Percentiles rank a stretch among this genome's conserved stretches.
Evolutionary conservation across 768 basidiomycete species (phyloP).

Genomic region (Atractiella rhizophila): DNA sequence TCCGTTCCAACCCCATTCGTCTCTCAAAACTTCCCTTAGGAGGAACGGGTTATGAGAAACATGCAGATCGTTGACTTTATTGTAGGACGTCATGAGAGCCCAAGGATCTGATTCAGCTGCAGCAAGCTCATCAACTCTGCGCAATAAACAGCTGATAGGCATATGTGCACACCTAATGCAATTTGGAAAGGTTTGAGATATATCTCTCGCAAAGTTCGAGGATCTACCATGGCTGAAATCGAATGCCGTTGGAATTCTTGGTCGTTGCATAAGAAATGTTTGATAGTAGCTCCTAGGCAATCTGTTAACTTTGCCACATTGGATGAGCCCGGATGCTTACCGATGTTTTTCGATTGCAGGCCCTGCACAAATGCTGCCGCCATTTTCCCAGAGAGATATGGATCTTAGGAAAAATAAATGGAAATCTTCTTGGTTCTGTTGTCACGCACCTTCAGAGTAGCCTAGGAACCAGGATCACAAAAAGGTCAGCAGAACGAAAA

Average conservation of each 20-base stretch:
- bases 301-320: neutral
- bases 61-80: slow-evolving; percentile 21
- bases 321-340: neutral
- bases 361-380: slow-evolving; percentile 5
- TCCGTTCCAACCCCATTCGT: slow-evolving; percentile 21
- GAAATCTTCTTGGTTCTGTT: slow-evolving; percentile 20
- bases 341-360: slow-evolving; percentile 1
- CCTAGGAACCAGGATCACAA: no score
- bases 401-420: neutral
- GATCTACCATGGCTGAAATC: no score
- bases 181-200: slow-evolving; percentile 23
- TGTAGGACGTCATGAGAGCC: slow-evolving; percentile 15
- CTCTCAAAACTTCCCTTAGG: slow-evolving; percentile 17
- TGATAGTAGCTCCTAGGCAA: slow-evolving; percentile 27
- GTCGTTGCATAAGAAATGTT: slow-evolving; percentile 20
- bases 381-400: neutral
- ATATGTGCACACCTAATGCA: no score
- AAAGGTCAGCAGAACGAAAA: no score
- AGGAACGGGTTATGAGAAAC: slow-evolving; percentile 18
- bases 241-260: no score
- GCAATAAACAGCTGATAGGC: no score
- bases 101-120: slow-evolving; percentile 10
- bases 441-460: slow-evolving; percentile 11
- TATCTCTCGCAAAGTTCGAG: slow-evolving; percentile 21
- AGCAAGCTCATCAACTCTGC: neutral